Conservation (phyloP, 1,139 yeast genomes). For the Debaryomyces sp. region DNA sequence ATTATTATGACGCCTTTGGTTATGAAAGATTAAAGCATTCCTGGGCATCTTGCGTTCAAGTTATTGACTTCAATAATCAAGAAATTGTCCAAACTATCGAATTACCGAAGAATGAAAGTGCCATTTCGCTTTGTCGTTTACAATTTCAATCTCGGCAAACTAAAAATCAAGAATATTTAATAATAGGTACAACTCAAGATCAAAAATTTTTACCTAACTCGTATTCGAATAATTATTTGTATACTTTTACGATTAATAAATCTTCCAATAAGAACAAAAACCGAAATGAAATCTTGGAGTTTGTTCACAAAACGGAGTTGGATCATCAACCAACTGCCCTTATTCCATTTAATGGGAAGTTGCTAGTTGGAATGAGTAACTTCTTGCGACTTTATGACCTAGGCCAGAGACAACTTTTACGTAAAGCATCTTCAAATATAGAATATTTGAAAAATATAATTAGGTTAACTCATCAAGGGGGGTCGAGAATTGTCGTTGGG, state of each 20-base stretch:
- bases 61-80: constrained; percentile 40
- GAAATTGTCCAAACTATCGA: constrained; percentile 45
- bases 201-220: constrained; percentile 40
- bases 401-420: constrained; percentile 78
- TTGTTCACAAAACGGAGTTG: constrained; percentile 65
- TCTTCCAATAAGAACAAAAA: constrained; percentile 6
- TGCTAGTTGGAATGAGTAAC: constrained; percentile 62
- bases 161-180: constrained; percentile 35
- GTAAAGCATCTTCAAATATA: constrained; percentile 55
- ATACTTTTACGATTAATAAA: constrained; percentile 42
- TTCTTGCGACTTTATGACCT: constrained; percentile 65
- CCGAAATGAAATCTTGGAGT: constrained; percentile 37
- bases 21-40: constrained; percentile 22
- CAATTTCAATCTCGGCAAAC: constrained; percentile 13
- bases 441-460: constrained; percentile 48
- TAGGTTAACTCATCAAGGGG: constrained; percentile 54
- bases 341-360: constrained; percentile 57
- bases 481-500: constrained; percentile 62
- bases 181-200: constrained; percentile 51
- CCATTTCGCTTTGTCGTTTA: constrained; percentile 26
- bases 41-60: constrained; percentile 61
- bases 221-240: constrained; percentile 35
- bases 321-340: constrained; percentile 54
- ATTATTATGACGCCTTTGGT: constrained; percentile 45
- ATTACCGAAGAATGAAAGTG: constrained; percentile 44